A percentile compares a stretch with the other conserved stretches of the same genome.
These are phyloP conservation scores for Fusarium temperatum DNA, from an alignment of 2,329 filamentous ascomycete species.

Conservation along the genomic window DNA sequence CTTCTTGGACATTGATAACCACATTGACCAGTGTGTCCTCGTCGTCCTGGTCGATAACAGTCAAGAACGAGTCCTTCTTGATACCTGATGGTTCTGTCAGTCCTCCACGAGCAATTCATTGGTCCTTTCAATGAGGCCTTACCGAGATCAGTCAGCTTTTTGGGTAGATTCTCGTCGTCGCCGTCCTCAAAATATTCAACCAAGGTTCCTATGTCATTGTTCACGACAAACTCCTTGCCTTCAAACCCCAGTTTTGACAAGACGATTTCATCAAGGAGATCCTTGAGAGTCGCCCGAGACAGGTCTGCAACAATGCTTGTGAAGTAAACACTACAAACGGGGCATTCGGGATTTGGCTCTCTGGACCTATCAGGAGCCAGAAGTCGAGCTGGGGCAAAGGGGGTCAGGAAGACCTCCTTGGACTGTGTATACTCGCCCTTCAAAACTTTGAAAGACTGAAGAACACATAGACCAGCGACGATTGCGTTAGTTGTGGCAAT, in stretches of 20 bases:
- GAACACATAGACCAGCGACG: conserved; percentile 88
- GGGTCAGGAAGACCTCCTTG: conserved; percentile 86
- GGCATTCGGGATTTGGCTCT: conserved; percentile 81
- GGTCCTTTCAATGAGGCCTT: conserved; percentile 37
- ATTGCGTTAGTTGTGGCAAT: conserved; percentile 99
- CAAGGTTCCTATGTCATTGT: conserved; percentile 77
- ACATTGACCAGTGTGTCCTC: conserved; percentile 81
- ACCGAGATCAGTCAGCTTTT: conserved; percentile 81
- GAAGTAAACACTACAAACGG: conserved; percentile 81
- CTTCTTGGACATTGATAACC: conserved; percentile 73
- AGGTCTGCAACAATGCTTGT: conserved; percentile 74
- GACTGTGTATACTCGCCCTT: conserved; percentile 74
- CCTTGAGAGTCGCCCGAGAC: conserved; percentile 75
- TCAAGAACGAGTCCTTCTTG: conserved; percentile 78
- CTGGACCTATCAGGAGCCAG: conserved; percentile 66
- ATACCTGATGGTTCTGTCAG: conserved; percentile 61
- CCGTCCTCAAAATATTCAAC: conserved; percentile 70
- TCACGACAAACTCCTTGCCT: conserved; percentile 80
- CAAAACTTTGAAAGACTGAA: conserved; percentile 92
- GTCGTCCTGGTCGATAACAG: conserved; percentile 84
- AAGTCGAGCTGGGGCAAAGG: conserved; percentile 66
- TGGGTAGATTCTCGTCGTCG: conserved; percentile 85
- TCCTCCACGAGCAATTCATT: neutral
- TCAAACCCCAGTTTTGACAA: conserved; percentile 77
- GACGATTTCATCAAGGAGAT: conserved; percentile 81